Evolutionary conservation across 2,329 filamentous ascomycete genomes (phyloP), one percentile per base, ranked within the genome.

Genomic region (Paraphaeosphaeria minitans): DNA sequence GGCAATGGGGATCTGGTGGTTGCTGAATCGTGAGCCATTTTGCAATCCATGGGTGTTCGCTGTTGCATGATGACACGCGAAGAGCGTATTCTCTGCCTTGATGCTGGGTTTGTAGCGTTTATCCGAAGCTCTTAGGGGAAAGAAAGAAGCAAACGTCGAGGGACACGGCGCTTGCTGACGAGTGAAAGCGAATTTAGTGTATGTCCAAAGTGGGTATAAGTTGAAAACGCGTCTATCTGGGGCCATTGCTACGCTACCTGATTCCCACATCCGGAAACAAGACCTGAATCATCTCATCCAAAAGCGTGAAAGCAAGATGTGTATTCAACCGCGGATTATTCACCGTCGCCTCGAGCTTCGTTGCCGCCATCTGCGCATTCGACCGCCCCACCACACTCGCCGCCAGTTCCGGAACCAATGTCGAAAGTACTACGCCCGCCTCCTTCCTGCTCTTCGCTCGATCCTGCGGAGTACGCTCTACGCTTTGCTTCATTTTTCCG

Each of bases 361-460:
- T 85, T 63, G 93, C 93, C 22, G 95, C 95, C 56, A 89, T 90
- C 75, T 96, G 91, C 16, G 96, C 95, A 79, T 99, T 99, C 45
- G 89, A 86, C 69, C 93, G 86, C 4, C 95, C 95, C 16, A 99
- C 96, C 7, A 99, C 96, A 77, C 91, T 97, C 8, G 90, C 93
- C 9, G 92, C 94, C 57, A 99, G 75, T 75, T 99, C 95, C 2
- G 95, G 95, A 21, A 99, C 83, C 51, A 99, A 84, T 10, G 93
- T 96, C 10, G 90, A 92, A 50, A 99, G 83, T 82, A 98, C 91
- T 24, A 97, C 80, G 59, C 90, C 92, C 7, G 96, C 95, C 77
- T 98, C 95, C 9, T 89, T 91, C 60, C 91, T 84, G 61, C 90
- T 96, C 75, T 88, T 89, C 52, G 87, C 85, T 79, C 92, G 95